Evolutionary conservation across 1,284 basidiomycete genomes (phyloP), one percentile per base, ranked within the genome.

Genomic region (Puccinia horiana): DNA sequence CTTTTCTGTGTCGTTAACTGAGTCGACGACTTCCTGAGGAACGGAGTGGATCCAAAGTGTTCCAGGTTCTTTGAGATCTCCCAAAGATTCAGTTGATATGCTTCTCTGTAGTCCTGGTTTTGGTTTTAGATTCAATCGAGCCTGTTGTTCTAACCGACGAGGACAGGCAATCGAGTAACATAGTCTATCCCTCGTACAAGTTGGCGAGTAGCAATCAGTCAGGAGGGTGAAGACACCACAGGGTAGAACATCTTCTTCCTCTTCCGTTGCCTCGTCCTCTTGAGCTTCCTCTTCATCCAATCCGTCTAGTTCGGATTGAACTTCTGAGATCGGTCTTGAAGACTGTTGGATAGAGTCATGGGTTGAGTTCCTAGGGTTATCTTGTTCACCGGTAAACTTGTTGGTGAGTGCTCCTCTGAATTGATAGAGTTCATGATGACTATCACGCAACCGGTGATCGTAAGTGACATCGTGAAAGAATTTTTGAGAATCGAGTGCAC

Each of bases 381-480:
- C 26, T 29, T 32, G 29, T 84, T 83, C 85, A 86, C 2, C 83
- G 1, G 93, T 92, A 90, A 58, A 94, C 86, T 85, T 91, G 91
- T 75, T 83, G 91, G 91, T 83, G 90, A 89, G 84, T 18, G 85
- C 84, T 72, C 89, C 88, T 74, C 87, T 87, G 88, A 99, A 98
- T 87, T 97, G 96, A 87, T 98, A 99, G 42, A 99, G 88, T 88
- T 99, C 97, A 83, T 91, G 90, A 1, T 92, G 89, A 84, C 92
- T 94, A 88, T 99, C 97, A 74, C 97, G 90, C 83, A 99, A 87
- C 18, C 96, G 92, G 87, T 99, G 97, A 86, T 98, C 96, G 87
- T 99, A 99, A 9, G 96, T 98, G 84, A 99, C 97, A 86, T 98
- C 97, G 87, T 99, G 97, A 87, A 99, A 99, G 89, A 96, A 98